Evolutionary conservation across 1,284 basidiomycete species (phyloP), one percentile per base, ranked within the genome.

Genomic region (Moesziomyces parantarcticus): DNA sequence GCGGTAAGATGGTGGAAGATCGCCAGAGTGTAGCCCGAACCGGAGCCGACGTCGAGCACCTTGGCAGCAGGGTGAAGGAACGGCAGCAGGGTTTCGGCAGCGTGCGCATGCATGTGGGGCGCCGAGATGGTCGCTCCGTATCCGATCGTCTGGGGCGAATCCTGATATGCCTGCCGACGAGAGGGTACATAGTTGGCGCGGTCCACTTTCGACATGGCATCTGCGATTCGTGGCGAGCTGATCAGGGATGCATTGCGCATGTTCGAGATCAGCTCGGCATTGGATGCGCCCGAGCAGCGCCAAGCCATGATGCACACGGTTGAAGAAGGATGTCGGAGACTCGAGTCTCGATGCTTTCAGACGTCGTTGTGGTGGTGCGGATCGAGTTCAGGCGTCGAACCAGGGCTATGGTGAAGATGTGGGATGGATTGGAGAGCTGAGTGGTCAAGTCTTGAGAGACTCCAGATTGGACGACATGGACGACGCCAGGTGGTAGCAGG

Each of bases 101-200:
- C 92, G 73, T 93, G 89, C 0, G 92, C 93, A 72, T 96, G 93
- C 79, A 82, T 95, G 82, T 95, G 93, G 3, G 93, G 93, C 0
- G 93, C 94, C 48, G 90, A 92, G 67, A 95, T 94, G 0, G 93
- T 96, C 21, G 93, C 93, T 14, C 89, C 90, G 73, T 90, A 87
- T 3, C 91, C 91, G 54, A 93, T 94, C 10, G 87, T 90, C 89
- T 92, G 91, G 18, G 93, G 93, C 0, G 89, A 88, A 79, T 95
- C 93, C 29, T 89, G 85, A 69, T 95, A 95, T 3, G 92, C 75
- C 3, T 26, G 9, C 6, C 23, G 29, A 3, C 50, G 44, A 3
- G 40, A 81, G 1, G 85, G 81, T 13, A 92, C 90, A 79, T 92
- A 95, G 78, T 91, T 88, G 10, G 60, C 70, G 2, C 79, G 59